Base-by-base conservation (phyloP, 257 asterid genomes). In the Penstemon newberryi region DNA sequence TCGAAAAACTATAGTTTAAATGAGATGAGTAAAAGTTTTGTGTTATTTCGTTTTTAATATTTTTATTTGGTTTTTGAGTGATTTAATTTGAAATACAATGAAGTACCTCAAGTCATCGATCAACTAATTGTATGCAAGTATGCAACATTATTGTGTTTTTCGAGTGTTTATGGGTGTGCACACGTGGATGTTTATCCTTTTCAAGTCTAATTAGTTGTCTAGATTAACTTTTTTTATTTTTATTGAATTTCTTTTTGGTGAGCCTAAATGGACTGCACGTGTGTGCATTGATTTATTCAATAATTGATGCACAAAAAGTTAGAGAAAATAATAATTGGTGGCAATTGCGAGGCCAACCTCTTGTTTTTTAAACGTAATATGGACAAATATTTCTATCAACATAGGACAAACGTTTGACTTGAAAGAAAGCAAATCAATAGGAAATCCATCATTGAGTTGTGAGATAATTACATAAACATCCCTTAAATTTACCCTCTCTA, bases 351-450 rank as follows among this genome's bases (percentile, higher is more conserved):
- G 73, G 80, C 72, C 56, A 53, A 72, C 40, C 37, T 74, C 65
- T 57, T 36, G 65, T 68, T 77, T 69, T 75, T 76, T 76, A 63
- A 65, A 78, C 75, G 79, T 55, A 74, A 75, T 79, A 69, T 62
- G 79, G 85, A 80, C 87, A 81, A 79, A 77, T 56, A 49, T 37
- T 70, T 75, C 63, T 70, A 70, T 73, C 81, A 75, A 69, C 61
- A 77, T 64, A 75, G 78, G 84, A 77, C 83, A 56, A 77, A 72
- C 73, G 69, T 79, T 81, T 81, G 87, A 84, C 87, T 77, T 49
- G 42, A 33, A 38, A 64, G 65, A 73, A 72, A 64, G 66, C 43
- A 56, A 25, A 77, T 75, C 73, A 46, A 56, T 13, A 42, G 63
- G 70, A 43, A 53, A 62, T 8, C 40, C 25, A 40, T 49, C 62